Evolutionary conservation across 352 stramenopile species (phyloP), one percentile per base, ranked within the genome.

Genomic region (Saprolegnia parasitica): DNA sequence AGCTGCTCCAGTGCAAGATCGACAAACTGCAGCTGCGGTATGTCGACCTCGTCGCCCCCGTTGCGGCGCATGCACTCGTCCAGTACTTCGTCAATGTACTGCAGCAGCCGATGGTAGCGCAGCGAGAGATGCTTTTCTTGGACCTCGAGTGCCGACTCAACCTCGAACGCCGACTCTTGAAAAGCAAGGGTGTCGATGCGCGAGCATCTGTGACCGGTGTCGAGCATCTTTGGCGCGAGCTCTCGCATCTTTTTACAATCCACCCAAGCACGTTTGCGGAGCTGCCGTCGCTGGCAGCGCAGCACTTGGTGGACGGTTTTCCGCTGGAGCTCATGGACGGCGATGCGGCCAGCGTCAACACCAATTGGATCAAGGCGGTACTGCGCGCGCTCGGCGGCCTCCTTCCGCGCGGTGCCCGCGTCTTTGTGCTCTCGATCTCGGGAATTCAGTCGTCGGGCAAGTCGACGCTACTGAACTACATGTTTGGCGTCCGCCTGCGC

Each of bases 151-250:
- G 39, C 15, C 39, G 39, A 46, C 8, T 46, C 39, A 46, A 16
- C 39, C 39, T 49, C 18, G 42, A 49, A n/a, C 42, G 8, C 18
- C 42, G 42, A 49, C 11, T 49, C 42, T n/a, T 10, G 13, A 49
- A n/a, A n/a, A n/a, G 42, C 42, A 8, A 49, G 42, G 42, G 18
- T n/a, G 42, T 4, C 42, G 18, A 1, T n/a, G 42, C 42, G 42
- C 3, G 10, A 49, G 42, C 42, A n/a, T n/a, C 8, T 46, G 39
- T n/a, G 42, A 49, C 42, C 13, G 4, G 52, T 4, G 13, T 60
- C 13, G 52, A 60, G 35, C 52, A 60, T 60, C 52, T 60, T 60
- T 60, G 52, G 52, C 52, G 52, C 20, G 52, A 60, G 35, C 35
- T 60, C 24, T 60, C 52, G 20, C 52, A 60, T 9, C 13, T 60